Percentiles rank a stretch among this genome's conserved stretches.
phyloP scores from a whole-genome alignment of 305 asterid genomes.

The Fraxinus platypoda region DNA sequence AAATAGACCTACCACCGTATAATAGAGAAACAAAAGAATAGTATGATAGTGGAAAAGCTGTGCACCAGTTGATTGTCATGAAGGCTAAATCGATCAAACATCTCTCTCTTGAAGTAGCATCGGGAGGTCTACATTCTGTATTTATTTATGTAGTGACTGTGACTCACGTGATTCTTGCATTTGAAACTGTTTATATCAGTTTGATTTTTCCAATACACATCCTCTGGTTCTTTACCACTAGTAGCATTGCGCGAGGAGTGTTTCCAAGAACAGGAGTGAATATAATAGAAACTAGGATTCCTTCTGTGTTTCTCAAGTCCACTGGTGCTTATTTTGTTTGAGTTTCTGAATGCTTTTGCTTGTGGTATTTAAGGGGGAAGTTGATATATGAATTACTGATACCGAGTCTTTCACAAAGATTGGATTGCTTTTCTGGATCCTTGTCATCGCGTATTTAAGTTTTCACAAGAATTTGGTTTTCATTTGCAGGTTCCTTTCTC shows the following conservation, averaged over 20 bases:
- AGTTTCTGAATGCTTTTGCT: background rate
- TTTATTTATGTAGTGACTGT: background rate
- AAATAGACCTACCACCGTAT: background rate
- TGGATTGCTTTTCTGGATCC: background rate
- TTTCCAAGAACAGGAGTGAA: background rate
- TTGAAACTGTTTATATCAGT: background rate
- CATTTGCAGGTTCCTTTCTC: slow-evolving; percentile 30
- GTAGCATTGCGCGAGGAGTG: background rate
- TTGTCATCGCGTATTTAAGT: background rate
- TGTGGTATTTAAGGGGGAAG: background rate
- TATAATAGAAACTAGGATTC: background rate
- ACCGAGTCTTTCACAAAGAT: background rate
- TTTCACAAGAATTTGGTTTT: background rate
- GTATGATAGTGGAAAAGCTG: background rate
- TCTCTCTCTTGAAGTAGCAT: background rate
- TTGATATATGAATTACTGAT: background rate
- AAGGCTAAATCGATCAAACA: background rate
- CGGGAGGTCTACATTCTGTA: background rate
- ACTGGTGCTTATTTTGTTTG: background rate
- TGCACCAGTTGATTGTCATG: background rate
- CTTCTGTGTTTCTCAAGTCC: background rate
- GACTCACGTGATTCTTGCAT: background rate
- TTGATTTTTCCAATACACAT: background rate
- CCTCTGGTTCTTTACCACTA: background rate
- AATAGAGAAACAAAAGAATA: background rate